Evolutionary conservation across 495 filamentous ascomycete genomes (phyloP), one percentile per base, ranked within the genome.

Genomic region (Neurospora sp.): DNA sequence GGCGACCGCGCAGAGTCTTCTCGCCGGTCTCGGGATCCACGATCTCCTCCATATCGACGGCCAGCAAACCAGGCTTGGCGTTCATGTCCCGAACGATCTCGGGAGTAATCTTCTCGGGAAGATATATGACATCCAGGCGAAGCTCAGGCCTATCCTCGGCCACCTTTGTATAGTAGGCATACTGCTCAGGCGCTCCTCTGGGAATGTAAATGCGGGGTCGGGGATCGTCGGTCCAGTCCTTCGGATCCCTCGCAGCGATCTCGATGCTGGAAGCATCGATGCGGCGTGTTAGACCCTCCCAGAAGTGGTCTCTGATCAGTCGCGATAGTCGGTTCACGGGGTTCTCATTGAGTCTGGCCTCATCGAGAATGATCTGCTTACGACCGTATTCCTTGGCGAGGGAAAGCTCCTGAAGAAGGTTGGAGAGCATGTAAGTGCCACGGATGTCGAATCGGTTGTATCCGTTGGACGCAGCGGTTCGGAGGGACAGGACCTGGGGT

Each of bases 401-500:
- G 7, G 92, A 93, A 69, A 99, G 86, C 82, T 98, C 96, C 81
- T 99, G 96, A 48, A 97, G 84, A 8, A 98, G 89, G 78, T 97
- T 98, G 27, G 94, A 96, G 27, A 98, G 88, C 90, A 96, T 93
- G 78, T 99, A 99, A 38, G 92, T 97, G 42, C 96, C 96, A 72
- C 95, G 92, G 41, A 99, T 86, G 74, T 97, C 93, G 76, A 92
- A 91, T 70, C 87, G 85, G 75, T 93, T 93, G 81, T 91, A 88
- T n/a, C 94, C 94, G 40, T 89, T 90, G 37, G 96, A 98, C 41
- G 87, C 89, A n/a, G 90, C 91, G 5, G 95, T 97, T 77, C 93
- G 92, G 40, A 98, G 82, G 35, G 92, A 89, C 71, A 98, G 83
- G 40, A 91, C 88, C 78, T 80, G 41, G 61, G 44, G 35, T 61